A percentile compares a stretch with the other conserved stretches of the same genome.
Conservation (phyloP, 345 rosid genomes). For the Salix arbutifolia region DNA sequence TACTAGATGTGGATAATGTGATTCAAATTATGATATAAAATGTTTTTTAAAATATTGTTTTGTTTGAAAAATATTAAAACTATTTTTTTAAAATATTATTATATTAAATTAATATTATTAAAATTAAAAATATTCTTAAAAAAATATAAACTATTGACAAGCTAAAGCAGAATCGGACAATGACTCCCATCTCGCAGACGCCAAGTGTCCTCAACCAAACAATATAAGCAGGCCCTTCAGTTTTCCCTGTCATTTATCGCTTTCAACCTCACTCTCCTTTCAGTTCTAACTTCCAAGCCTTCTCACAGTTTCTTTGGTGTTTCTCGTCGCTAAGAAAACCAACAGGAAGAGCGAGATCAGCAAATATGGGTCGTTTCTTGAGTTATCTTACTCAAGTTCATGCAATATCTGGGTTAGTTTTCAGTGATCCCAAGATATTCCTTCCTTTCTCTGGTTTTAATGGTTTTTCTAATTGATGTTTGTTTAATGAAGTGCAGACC, state of each 20-base stretch:
- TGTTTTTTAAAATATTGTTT: too few species aligned
- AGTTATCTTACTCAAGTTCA: constrained; percentile 47
- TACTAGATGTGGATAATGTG: constrained; percentile 30
- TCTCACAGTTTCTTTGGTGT: neutral
- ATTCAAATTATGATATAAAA: too few species aligned
- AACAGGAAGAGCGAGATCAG: neutral
- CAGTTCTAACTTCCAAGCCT: neutral
- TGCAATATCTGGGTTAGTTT: constrained; percentile 50
- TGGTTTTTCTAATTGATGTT: neutral
- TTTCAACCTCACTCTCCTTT: neutral
- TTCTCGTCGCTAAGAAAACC: neutral
- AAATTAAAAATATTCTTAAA: too few species aligned
- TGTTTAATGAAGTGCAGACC: constrained; percentile 42
- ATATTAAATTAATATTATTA: too few species aligned
- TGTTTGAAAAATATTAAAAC: too few species aligned
- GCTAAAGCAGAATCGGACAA: too few species aligned
- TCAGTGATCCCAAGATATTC: neutral
- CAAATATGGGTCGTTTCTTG: constrained; percentile 48
- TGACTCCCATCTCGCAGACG: constrained; percentile 3
- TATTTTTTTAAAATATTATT: too few species aligned
- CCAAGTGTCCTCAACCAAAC: constrained; percentile 30
- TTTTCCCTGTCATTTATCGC: neutral
- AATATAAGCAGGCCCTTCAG: too few species aligned
- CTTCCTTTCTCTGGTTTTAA: neutral
- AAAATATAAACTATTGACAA: too few species aligned